Evolutionary conservation across 2,329 filamentous ascomycete genomes (phyloP).

Genomic region (Balansia obtecta): DNA sequence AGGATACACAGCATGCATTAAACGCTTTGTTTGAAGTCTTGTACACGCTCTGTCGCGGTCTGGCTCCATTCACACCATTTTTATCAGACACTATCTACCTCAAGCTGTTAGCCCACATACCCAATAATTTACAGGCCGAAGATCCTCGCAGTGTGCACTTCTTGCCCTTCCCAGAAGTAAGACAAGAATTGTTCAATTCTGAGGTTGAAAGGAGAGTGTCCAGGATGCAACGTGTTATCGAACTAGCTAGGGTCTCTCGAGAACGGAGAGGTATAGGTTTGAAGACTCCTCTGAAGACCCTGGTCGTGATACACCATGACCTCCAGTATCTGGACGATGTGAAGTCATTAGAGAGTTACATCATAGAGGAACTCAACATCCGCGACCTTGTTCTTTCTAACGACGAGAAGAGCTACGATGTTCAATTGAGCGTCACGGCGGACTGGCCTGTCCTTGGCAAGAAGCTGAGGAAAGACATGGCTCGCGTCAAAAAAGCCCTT

Average conservation of each 20-base stretch:
- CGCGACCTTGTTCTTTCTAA: constrained; percentile 71
- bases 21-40: constrained; percentile 92
- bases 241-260: constrained; percentile 73
- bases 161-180: constrained; percentile 76
- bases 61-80: constrained; percentile 94
- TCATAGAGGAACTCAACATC: constrained; percentile 85
- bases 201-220: constrained; percentile 76
- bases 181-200: constrained; percentile 76
- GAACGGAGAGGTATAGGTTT: constrained; percentile 75
- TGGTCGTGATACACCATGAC: constrained; percentile 80
- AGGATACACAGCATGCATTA: constrained; percentile 80
- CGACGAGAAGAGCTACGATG: constrained; percentile 83
- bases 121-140: constrained; percentile 51
- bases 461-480: constrained; percentile 92
- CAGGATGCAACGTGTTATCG: constrained; percentile 93
- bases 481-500: constrained; percentile 81
- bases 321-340: constrained; percentile 77
- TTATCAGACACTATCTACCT: constrained; percentile 90
- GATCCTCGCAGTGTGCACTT: constrained; percentile 88
- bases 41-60: constrained; percentile 73
- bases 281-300: constrained; percentile 81
- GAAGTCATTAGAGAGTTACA: constrained; percentile 73
- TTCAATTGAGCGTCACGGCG: constrained; percentile 78
- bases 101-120: constrained; percentile 70
- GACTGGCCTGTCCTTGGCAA: constrained; percentile 94